A percentile compares a stretch with the other conserved stretches of the same genome.
These are phyloP conservation scores for Anthostomella pinea DNA, from an alignment of 2,329 filamentous ascomycete genomes.

Conservation along the genomic window DNA sequence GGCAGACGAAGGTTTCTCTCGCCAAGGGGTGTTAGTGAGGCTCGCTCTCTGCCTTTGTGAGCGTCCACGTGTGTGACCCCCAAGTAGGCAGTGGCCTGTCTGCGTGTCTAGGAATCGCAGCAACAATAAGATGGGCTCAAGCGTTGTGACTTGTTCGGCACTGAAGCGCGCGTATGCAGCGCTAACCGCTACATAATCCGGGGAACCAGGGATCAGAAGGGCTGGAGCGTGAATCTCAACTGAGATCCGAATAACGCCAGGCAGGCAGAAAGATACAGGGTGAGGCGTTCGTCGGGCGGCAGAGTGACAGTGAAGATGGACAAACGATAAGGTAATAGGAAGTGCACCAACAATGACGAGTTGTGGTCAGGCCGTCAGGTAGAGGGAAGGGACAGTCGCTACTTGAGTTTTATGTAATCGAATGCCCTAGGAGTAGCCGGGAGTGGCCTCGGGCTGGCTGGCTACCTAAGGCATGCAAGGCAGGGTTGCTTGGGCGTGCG, in stretches of 20 bases:
- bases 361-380: constrained; percentile 40
- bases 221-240: constrained; percentile 33
- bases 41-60: too few relatives aligned
- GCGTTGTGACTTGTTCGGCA: constrained; percentile 9
- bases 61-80: too few relatives aligned
- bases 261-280: constrained; percentile 14
- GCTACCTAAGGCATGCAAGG: too few relatives aligned
- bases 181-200: constrained; percentile 44
- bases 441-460: too few relatives aligned
- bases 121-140: background rate
- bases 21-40: background rate
- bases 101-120: too few relatives aligned
- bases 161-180: constrained; percentile 32
- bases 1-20: too few relatives aligned
- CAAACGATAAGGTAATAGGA: constrained; percentile 25
- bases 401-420: constrained; percentile 50
- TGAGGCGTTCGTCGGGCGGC: constrained; percentile 33
- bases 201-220: constrained; percentile 39
- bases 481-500: too few relatives aligned
- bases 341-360: constrained; percentile 22
- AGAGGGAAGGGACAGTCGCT: constrained; percentile 38
- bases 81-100: too few relatives aligned
- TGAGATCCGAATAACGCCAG: too few relatives aligned
- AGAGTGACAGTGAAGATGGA: constrained; percentile 28
- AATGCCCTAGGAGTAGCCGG: too few relatives aligned